Conservation (phyloP, 1,284 basidiomycete genomes). For the Macrocystidia cucumis region DNA sequence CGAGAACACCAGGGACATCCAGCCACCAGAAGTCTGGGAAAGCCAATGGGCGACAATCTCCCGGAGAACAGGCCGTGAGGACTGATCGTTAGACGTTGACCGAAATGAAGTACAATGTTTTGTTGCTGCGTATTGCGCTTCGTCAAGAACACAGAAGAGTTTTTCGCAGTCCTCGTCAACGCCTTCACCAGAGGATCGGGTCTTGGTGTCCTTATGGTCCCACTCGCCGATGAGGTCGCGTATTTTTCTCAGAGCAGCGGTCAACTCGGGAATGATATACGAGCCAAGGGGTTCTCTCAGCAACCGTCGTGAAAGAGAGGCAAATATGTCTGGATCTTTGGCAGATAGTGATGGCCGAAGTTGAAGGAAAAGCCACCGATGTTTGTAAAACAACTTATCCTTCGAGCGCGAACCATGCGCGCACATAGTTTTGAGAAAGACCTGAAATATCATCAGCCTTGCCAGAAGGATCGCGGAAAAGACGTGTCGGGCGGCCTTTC, state of each 20-base stretch:
- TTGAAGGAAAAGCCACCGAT: conserved; percentile 32
- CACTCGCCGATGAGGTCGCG: too few species aligned
- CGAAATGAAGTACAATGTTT: conserved; percentile 26
- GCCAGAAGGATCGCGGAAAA: conserved; percentile 29
- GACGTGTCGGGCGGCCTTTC: conserved; percentile 22
- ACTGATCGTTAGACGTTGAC: conserved; percentile 24
- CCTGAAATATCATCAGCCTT: conserved; percentile 26
- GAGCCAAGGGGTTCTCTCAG: conserved; percentile 17
- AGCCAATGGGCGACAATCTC: conserved; percentile 32
- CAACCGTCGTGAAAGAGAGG: conserved; percentile 22
- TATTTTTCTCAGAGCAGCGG: conserved; percentile 19
- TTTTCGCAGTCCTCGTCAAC: too few species aligned
- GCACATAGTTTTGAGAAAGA: conserved; percentile 25
- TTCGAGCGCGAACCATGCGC: conserved; percentile 9
- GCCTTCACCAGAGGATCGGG: background rate
- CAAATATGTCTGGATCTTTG: conserved; percentile 28
- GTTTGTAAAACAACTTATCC: conserved; percentile 14
- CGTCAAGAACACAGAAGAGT: conserved; percentile 32
- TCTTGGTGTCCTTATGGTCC: too few species aligned
- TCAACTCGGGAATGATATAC: conserved; percentile 21
- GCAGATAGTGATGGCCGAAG: conserved; percentile 26
- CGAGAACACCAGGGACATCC: conserved; percentile 31
- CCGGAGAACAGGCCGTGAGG: conserved; percentile 26
- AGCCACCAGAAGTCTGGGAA: conserved; percentile 23
- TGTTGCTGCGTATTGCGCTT: conserved; percentile 31